Conservation (phyloP, 495 filamentous ascomycete species). For the Margaritispora aquatica region DNA sequence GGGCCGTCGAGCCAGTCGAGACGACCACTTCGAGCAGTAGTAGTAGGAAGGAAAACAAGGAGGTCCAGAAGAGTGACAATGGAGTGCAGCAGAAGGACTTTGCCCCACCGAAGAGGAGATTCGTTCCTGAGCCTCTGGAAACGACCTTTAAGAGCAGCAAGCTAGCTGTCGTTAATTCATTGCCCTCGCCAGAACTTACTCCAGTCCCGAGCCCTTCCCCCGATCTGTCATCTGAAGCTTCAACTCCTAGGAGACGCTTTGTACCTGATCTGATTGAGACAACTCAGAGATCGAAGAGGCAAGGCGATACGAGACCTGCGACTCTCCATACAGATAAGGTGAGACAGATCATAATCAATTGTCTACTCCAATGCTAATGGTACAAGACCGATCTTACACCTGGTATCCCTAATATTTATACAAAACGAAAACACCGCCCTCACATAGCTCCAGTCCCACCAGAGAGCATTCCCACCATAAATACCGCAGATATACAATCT, state of each 20-base stretch:
- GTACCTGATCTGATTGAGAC: constrained; percentile 64
- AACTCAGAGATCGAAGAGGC: constrained; percentile 49
- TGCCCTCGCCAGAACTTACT: constrained; percentile 46
- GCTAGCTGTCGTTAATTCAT: constrained; percentile 31
- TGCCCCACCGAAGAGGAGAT: constrained; percentile 36
- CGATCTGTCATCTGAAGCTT: constrained; percentile 19
- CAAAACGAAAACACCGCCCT: constrained; percentile 30
- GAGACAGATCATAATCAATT: no score
- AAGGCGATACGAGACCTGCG: constrained; percentile 43
- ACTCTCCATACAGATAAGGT: constrained; percentile 44
- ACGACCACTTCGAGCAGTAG: constrained; percentile 4
- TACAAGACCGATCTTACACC: constrained; percentile 47
- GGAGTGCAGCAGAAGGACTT: constrained; percentile 14
- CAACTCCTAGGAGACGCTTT: constrained; percentile 41
- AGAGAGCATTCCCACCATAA: neutral
- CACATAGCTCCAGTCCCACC: constrained; percentile 18
- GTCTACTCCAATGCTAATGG: constrained; percentile 3
- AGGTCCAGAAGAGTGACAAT: constrained; percentile 1
- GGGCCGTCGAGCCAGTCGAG: constrained; percentile 19
- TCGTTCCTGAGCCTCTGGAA: constrained; percentile 55
- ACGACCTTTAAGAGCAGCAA: constrained; percentile 49
- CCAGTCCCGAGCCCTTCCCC: constrained; percentile 18
- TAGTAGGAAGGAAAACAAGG: constrained; percentile 8
- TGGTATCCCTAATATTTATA: constrained; percentile 51
- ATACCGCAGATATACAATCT: neutral